phyloP scores from a whole-genome alignment of 495 filamentous ascomycete genomes.

The Ramalina intermedia region DNA sequence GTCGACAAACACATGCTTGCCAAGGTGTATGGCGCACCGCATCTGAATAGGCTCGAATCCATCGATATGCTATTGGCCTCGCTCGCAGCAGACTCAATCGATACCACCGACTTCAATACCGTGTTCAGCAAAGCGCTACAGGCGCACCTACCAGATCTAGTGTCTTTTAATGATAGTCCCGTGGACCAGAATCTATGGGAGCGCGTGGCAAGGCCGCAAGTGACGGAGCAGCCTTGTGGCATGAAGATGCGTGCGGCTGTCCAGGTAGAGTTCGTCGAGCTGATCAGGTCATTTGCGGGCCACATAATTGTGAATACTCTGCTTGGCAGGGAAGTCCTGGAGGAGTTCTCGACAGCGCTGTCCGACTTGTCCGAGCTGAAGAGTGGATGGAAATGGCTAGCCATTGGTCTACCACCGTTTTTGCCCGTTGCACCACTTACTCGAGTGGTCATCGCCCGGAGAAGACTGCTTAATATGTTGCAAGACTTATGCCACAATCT shows the following conservation, averaged over 20 bases:
- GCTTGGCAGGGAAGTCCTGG: constrained; percentile 40
- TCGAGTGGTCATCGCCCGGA: constrained; percentile 36
- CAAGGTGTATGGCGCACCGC: constrained; percentile 35
- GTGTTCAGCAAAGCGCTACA: constrained; percentile 15
- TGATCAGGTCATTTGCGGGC: constrained; percentile 41
- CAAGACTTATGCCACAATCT: constrained; percentile 36
- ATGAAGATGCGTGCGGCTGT: constrained; percentile 17
- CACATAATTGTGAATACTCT: constrained; percentile 34
- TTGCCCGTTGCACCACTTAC: constrained; percentile 34
- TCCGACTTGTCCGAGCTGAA: constrained; percentile 43
- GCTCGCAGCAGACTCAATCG: too few species aligned
- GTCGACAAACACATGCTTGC: constrained; percentile 27
- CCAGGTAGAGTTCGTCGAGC: constrained; percentile 36
- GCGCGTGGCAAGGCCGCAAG: constrained; percentile 26
- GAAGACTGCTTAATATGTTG: constrained; percentile 32
- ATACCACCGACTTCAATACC: too few species aligned
- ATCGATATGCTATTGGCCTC: not conserved
- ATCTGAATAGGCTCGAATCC: constrained; percentile 18
- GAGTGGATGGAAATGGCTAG: constrained; percentile 34
- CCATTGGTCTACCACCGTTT: constrained; percentile 37
- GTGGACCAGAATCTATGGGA: constrained; percentile 53
- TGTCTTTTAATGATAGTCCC: constrained; percentile 41
- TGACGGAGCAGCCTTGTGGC: constrained; percentile 10
- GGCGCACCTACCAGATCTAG: constrained; percentile 33
- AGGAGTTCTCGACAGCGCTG: constrained; percentile 37